Evolutionary conservation across 768 basidiomycete species (phyloP), one percentile per base, ranked within the genome.

Genomic region (Tulasnella sp.): DNA sequence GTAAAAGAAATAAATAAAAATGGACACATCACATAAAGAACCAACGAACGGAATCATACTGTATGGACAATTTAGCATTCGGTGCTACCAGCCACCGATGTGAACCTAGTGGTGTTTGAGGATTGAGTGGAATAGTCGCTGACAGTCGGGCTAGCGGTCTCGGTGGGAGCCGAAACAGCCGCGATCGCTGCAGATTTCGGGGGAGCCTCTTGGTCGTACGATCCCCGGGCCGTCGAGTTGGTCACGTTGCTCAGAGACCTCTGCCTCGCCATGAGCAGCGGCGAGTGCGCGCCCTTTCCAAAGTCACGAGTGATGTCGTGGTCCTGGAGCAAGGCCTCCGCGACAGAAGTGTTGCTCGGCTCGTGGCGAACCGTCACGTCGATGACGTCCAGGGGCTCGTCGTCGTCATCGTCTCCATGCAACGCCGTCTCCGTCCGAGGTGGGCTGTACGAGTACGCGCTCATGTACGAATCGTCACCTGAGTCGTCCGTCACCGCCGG

Each of bases 401-500:
- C 50, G 22, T 37, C 37, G 6, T 77, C 78, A 34, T 74, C 72
- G 40, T 46, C 72, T 34, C 69, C 78, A 54, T 44, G 64, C 31
- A 74, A 44, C 24, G 31, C 69, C 34, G 6, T 20, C 14, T 24
- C 69, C 20, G 78, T 79, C 37, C 78, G 60, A 18, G 78, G 78
- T 28, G 78, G 78, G 72, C 78, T 79, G 69, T 72, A 46, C 24
- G 73, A 75, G 40, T 80, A 80, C 42, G 79, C 79, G 58, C 79
- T 80, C 79, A 75, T 75, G 50, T 80, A 80, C 31, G 79, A 80
- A 40, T 78, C 77, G 28, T 80, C 79, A 24, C 58, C 58, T 44
- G 79, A 80, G 42, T 80, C 79, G 73, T 80, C 79, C 41, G 74
- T 72, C 20, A 77, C 48, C 2, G 76, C 76, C 24, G 76, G 76